Base-by-base conservation (phyloP, 169 alveolate species). In the Plasmodium knowlesi region DNA sequence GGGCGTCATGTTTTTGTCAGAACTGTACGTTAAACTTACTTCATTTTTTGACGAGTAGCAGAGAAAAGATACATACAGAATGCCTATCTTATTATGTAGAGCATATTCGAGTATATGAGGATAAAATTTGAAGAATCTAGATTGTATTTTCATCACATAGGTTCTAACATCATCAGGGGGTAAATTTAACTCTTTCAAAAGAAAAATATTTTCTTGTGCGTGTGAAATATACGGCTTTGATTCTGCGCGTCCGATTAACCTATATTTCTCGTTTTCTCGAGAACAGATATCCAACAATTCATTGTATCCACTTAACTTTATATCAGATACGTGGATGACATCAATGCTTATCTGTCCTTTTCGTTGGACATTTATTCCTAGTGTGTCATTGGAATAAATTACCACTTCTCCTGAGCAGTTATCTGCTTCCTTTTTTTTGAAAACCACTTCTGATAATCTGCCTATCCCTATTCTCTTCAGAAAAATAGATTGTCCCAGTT, bases 1-100 rank as follows among this genome's bases (percentile, higher is more conserved):
- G 37, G 93, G 93, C 61, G 93, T 85, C 93, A 85, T 85, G 25
- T 85, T 76, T 54, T 50, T 73, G 61, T 85, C 93, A 73, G 37
- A 53, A 41, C 70, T 85, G 70, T 73, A 85, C 16, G 93, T 85
- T 85, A 70, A 1, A 34, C 57, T 6, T 74, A 85, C 76, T 85
- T 85, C 93, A 53, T 85, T 85, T 74, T 54, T 74, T 6, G 84
- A 22, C 67, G 93, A 41, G 67, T 85, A 85, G 46, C 93, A 73
- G 30, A 54, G 61, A 37, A 78, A 85, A 32, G 93, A 85, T 39
- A 85, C 9, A 46, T 85, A 76, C 30, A 85, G 28, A 6, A 34
- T 39, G 67, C 34, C 81, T 74, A 74, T 37, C 37, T 74, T 50
- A 85, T 85, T 16, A 30, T 25, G 3, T 30, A 34, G 8, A 39